Evolutionary conservation across 2,329 filamentous ascomycete species (phyloP).

Genomic region (Lojkania enalia): DNA sequence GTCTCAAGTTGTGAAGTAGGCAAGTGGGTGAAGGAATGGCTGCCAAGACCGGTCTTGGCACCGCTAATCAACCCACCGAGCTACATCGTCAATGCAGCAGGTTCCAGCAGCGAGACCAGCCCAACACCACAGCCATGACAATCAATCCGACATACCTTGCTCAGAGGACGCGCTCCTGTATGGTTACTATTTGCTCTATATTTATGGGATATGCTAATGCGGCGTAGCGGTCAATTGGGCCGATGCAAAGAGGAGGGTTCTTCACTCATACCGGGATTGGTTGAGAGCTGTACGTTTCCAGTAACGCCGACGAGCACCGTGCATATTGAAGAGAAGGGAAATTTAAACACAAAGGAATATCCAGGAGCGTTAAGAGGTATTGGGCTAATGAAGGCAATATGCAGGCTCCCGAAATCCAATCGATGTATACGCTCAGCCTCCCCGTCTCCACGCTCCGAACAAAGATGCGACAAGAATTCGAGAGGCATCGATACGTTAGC

Average conservation of each 20-base stretch:
- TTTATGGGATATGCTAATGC: slow-evolving; percentile 19
- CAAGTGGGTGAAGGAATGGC: slow-evolving; percentile 2
- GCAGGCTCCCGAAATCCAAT: slow-evolving; percentile 94
- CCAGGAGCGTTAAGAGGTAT: slow-evolving; percentile 2
- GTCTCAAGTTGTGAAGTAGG: neutral
- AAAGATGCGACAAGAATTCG: slow-evolving; percentile 95
- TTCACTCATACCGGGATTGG: slow-evolving; percentile 93
- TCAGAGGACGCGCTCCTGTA: slow-evolving; percentile 58
- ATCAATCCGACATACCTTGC: slow-evolving; percentile 92
- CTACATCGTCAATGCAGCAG: slow-evolving; percentile 37
- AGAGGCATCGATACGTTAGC: slow-evolving; percentile 90
- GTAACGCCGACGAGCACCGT: slow-evolving; percentile 14
- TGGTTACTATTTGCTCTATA: neutral
- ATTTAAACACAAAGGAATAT: neutral
- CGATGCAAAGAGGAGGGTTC: slow-evolving; percentile 84
- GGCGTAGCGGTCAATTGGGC: slow-evolving; percentile 78
- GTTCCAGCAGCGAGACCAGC: slow-evolving; percentile 26
- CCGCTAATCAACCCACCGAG: slow-evolving; percentile 28
- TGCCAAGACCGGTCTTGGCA: slow-evolving; percentile 37
- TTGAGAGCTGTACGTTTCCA: slow-evolving; percentile 83
- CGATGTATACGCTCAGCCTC: slow-evolving; percentile 92
- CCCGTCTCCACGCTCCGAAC: slow-evolving; percentile 86
- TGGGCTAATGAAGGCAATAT: neutral
- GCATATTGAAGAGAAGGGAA: neutral
- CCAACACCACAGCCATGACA: slow-evolving; percentile 59